Conservation (phyloP, 805 yeast genomes). For the Clavispora fructus region DNA sequence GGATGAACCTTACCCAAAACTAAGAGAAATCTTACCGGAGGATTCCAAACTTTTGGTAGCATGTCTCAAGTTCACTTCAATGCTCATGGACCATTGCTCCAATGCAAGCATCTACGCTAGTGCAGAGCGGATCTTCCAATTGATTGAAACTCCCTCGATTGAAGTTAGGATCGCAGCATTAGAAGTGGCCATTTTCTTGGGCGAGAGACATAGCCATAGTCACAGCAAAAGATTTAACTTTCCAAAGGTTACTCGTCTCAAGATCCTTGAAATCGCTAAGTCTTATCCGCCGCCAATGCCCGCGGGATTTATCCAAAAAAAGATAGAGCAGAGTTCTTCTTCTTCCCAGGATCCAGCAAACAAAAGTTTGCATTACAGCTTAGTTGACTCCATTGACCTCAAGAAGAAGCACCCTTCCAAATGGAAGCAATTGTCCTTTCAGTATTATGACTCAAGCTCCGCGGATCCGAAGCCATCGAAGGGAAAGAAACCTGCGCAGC, state of each 20-base stretch:
- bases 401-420: slow-evolving; percentile 45
- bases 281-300: slow-evolving; percentile 47
- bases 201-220: slow-evolving; percentile 52
- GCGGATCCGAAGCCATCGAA: slow-evolving; percentile 14
- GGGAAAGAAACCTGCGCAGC: slow-evolving; percentile 5
- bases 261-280: slow-evolving; percentile 50
- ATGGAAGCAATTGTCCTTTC: slow-evolving; percentile 53
- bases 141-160: slow-evolving; percentile 57
- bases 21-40: slow-evolving; percentile 37
- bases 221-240: slow-evolving; percentile 36
- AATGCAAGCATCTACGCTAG: slow-evolving; percentile 67
- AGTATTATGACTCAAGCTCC: slow-evolving; percentile 34
- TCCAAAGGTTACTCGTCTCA: slow-evolving; percentile 39
- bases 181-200: slow-evolving; percentile 53
- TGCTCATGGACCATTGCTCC: slow-evolving; percentile 63
- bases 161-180: slow-evolving; percentile 56
- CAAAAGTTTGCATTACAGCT: slow-evolving; percentile 28
- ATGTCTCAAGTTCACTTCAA: slow-evolving; percentile 55
- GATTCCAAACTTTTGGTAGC: slow-evolving; percentile 49
- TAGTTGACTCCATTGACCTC: slow-evolving; percentile 41
- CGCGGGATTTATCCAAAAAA: slow-evolving; percentile 30
- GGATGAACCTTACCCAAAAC: slow-evolving; percentile 40
- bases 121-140: slow-evolving; percentile 50
- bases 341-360: neutral
- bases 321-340: slow-evolving; percentile 3